Percentiles rank a stretch among this genome's conserved stretches.
These are phyloP conservation scores for Candida michaelii DNA, from an alignment of 805 yeast genomes.

Conservation along the genomic window DNA sequence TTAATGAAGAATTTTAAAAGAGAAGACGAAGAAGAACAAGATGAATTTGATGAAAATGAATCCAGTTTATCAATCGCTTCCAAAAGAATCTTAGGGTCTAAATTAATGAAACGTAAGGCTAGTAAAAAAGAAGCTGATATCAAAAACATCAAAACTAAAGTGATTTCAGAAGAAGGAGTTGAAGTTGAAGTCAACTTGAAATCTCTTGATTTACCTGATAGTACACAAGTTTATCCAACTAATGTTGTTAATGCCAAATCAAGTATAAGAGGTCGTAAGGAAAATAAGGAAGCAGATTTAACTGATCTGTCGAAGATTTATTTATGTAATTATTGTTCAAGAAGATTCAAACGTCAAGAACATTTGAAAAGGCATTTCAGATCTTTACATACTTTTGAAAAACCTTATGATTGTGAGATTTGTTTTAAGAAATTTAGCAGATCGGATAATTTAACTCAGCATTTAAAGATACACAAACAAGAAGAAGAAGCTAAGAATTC, in stretches of 20 bases:
- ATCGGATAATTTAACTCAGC: conserved; percentile 66
- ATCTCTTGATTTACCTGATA: conserved; percentile 38
- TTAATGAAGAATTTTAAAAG: neutral
- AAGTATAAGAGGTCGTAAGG: conserved; percentile 63
- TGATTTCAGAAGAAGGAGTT: conserved; percentile 22
- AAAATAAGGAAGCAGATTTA: conserved; percentile 56
- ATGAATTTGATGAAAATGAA: conserved; percentile 1
- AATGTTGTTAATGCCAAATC: conserved; percentile 30
- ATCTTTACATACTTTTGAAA: conserved; percentile 70
- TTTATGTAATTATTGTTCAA: conserved; percentile 61
- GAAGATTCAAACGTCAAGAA: conserved; percentile 72
- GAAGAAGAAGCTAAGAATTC: conserved; percentile 7
- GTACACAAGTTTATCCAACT: conserved; percentile 35
- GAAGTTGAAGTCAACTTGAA: conserved; percentile 42
- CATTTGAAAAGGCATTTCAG: conserved; percentile 74
- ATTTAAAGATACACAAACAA: conserved; percentile 55
- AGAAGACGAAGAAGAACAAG: conserved; percentile 1
- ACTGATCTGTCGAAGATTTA: conserved; percentile 53
- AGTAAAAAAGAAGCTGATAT: conserved; percentile 14
- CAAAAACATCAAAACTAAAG: conserved; percentile 14
- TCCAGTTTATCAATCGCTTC: conserved; percentile 34
- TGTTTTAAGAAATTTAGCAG: conserved; percentile 67
- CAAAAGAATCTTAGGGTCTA: conserved; percentile 40
- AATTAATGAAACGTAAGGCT: conserved; percentile 33
- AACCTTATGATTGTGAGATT: conserved; percentile 62